Conservation (phyloP, 2,329 filamentous ascomycete species). For the Aspergillus sp. region DNA sequence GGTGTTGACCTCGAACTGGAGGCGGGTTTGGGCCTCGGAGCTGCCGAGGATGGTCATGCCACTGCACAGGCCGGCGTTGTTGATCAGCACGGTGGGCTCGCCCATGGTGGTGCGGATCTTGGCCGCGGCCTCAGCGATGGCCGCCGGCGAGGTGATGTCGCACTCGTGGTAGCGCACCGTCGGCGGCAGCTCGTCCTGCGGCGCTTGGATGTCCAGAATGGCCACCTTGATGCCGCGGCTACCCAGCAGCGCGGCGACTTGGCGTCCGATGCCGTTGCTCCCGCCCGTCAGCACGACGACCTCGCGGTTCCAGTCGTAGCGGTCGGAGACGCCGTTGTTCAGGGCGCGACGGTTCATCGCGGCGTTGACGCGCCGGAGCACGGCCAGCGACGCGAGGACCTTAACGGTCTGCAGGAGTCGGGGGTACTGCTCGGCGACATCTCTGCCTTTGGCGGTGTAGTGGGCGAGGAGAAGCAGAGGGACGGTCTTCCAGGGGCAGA, state of each 20-base stretch:
- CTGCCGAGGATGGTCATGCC: conserved; percentile 61
- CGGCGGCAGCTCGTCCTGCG: conserved; percentile 27
- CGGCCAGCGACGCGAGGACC: conserved; percentile 52
- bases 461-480: conserved; percentile 62
- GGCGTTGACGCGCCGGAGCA: conserved; percentile 48
- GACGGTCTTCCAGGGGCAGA: conserved; percentile 64
- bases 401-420: conserved; percentile 53
- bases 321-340: conserved; percentile 42
- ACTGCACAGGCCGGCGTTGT: conserved; percentile 38
- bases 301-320: conserved; percentile 60
- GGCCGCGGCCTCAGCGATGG: conserved; percentile 52
- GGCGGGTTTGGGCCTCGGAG: conserved; percentile 57
- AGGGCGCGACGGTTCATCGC: conserved; percentile 52
- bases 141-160: conserved; percentile 62
- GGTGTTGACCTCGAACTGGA: conserved; percentile 68
- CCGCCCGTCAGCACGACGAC: conserved; percentile 74
- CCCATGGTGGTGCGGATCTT: conserved; percentile 57
- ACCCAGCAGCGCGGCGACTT: conserved; percentile 64
- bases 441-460: conserved; percentile 61
- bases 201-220: conserved; percentile 57
- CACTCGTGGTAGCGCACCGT: conserved; percentile 66
- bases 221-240: conserved; percentile 65
- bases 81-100: conserved; percentile 62
- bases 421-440: conserved; percentile 54
- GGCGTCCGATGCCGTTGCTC: conserved; percentile 68